phyloP scores from a whole-genome alignment of 305 asterid species.

The Fraxinus ornus region DNA sequence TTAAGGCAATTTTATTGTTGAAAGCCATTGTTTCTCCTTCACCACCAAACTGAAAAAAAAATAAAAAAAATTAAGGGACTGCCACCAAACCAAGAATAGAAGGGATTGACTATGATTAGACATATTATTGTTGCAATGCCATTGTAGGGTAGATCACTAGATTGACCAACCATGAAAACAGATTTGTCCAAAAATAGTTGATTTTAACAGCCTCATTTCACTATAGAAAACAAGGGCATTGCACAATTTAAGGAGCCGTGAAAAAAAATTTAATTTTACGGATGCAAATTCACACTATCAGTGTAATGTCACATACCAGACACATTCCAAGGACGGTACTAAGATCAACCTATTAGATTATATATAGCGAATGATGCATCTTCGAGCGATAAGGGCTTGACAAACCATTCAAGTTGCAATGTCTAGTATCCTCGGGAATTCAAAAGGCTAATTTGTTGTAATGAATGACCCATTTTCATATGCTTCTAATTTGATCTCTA shows the following conservation, averaged over 20 bases:
- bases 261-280: not conserved
- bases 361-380: too few relatives aligned
- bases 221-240: not conserved
- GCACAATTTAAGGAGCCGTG: not conserved
- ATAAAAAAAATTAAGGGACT: not conserved
- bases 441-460: not conserved
- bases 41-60: not conserved
- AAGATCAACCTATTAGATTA: too few relatives aligned
- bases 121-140: not conserved
- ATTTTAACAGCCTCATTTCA: not conserved
- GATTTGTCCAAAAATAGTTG: not conserved
- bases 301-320: too few relatives aligned
- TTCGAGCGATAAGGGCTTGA: too few relatives aligned
- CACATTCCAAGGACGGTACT: too few relatives aligned
- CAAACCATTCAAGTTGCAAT: not conserved
- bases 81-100: not conserved
- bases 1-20: not conserved
- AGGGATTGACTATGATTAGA: not conserved
- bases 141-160: not conserved
- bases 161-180: not conserved
- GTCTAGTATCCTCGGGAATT: not conserved
- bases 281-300: too few relatives aligned
- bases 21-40: slow-evolving; percentile 20
- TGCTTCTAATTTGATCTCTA: not conserved
- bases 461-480: not conserved